Evolutionary conservation across 768 basidiomycete species (phyloP).

Genomic region (Termitomyces sp.): DNA sequence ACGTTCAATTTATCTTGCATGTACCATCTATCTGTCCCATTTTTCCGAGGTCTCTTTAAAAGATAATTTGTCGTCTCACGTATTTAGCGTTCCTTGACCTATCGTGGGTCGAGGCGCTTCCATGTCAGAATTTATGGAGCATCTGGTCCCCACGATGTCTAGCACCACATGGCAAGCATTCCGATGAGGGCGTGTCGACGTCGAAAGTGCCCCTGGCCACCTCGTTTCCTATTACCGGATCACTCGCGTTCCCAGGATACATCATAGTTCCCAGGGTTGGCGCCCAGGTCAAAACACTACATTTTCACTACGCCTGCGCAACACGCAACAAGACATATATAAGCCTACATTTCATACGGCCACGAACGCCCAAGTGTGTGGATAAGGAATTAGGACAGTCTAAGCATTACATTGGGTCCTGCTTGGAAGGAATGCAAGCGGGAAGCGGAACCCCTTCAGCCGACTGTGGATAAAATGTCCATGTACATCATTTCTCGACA

Average conservation of each 20-base stretch:
- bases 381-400: neutral
- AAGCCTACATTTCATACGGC: neutral
- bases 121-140: constrained; percentile 4
- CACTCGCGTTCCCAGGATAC: neutral
- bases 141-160: constrained; percentile 6
- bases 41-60: neutral
- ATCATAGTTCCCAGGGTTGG: neutral
- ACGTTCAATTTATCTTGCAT: too few relatives aligned
- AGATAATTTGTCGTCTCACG: neutral
- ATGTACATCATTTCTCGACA: neutral
- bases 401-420: neutral
- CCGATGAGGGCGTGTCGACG: constrained; percentile 15
- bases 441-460: neutral
- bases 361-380: neutral
- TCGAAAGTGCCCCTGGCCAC: constrained; percentile 1
- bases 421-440: neutral
- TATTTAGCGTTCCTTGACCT: neutral
- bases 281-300: too few relatives aligned
- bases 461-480: neutral
- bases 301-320: too few relatives aligned
- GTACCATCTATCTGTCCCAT: neutral
- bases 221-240: constrained; percentile 8
- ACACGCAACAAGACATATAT: too few relatives aligned
- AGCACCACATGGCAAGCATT: constrained; percentile 9
- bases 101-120: constrained; percentile 2